These are phyloP conservation scores for Diaporthe destruens DNA, from an alignment of 2,329 filamentous ascomycete species.

Conservation along the genomic window DNA sequence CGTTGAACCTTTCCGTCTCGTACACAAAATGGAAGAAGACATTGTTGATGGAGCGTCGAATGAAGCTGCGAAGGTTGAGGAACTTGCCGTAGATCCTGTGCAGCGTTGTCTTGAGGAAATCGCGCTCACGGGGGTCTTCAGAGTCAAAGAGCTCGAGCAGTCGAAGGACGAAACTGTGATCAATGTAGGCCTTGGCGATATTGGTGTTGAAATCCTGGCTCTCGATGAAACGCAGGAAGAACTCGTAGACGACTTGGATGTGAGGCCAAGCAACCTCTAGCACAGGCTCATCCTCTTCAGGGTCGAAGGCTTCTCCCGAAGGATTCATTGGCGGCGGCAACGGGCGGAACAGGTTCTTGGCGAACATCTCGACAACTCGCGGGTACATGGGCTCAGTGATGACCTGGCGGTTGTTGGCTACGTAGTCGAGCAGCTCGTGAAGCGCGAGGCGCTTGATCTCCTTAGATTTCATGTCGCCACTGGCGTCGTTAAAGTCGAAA, in stretches of 20 bases:
- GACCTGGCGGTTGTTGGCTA: slow-evolving; percentile 97
- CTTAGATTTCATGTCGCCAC: slow-evolving; percentile 99
- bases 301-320: slow-evolving; percentile 97
- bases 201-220: slow-evolving; percentile 99
- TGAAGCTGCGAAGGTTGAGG: slow-evolving; percentile 96
- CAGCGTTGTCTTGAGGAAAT: slow-evolving; percentile 97
- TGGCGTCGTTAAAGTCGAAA: slow-evolving; percentile 99
- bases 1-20: slow-evolving; percentile 98
- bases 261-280: slow-evolving; percentile 99
- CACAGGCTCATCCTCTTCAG: slow-evolving; percentile 97
- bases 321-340: slow-evolving; percentile 98
- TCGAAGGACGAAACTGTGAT: slow-evolving; percentile 96
- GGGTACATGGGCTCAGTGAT: slow-evolving; percentile 99
- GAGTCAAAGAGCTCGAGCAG: slow-evolving; percentile 98
- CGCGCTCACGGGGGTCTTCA: slow-evolving; percentile 94
- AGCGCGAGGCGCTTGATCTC: slow-evolving; percentile 98
- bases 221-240: slow-evolving; percentile 98
- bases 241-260: slow-evolving; percentile 99
- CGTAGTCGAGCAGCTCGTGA: slow-evolving; percentile 96
- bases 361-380: slow-evolving; percentile 98
- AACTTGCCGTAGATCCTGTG: slow-evolving; percentile 99
- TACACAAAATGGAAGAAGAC: slow-evolving; percentile 99
- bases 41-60: slow-evolving; percentile 98
- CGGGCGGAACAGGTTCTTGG: slow-evolving; percentile 97
- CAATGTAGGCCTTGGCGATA: slow-evolving; percentile 98